Evolutionary conservation across 2,329 filamentous ascomycete genomes (phyloP), one percentile per base, ranked within the genome.

Genomic region (Myriosclerotinia curreyana): DNA sequence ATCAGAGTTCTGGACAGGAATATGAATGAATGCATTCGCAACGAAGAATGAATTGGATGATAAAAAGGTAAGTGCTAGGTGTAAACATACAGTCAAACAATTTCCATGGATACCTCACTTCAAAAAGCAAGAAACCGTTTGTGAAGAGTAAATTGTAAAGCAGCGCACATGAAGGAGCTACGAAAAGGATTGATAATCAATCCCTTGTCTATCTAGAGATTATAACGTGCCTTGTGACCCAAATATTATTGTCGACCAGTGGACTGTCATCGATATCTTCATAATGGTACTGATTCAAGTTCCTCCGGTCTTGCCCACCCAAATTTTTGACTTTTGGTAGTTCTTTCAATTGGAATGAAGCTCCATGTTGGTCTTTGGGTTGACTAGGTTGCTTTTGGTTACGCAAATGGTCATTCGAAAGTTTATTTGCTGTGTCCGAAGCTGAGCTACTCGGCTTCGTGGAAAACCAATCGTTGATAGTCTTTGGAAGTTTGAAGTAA

Each of bases 401-500:
- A 44, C 28, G 52, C 5, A 58, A 9, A 50, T 59, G 44, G 14
- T 17, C 28, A 20, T 50, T 63, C 14, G 61, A 51, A 22, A 51
- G 25, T 22, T 51, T 38, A 25, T 25, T 59, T 8, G 34, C 22
- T 48, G 36, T 5, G 5, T 17, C 8, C 15, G 38, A 6, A 12
- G 25, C 6, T 25, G 28, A 36, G 28, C 11, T 31, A 28, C 36
- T 22, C 1, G 14, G 20, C 5, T 20, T 12, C 2, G 53, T 50
- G 28, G 34, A 40, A 12, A 63, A 51, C 61, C 61, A 59, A 20
- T 63, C 25, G 25, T 15, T 63, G 15, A 59, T 7, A 42, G 25
- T 11, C 22, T 63, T 50, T 48, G 61, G 44, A 22, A 63, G 15
- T 31, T 51, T 63, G n/a, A 59, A 48, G 40, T 31, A 59, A 3